These are phyloP conservation scores for Trebouxia sp. DNA, from an alignment of 139 green algal species.

Conservation along the genomic window DNA sequence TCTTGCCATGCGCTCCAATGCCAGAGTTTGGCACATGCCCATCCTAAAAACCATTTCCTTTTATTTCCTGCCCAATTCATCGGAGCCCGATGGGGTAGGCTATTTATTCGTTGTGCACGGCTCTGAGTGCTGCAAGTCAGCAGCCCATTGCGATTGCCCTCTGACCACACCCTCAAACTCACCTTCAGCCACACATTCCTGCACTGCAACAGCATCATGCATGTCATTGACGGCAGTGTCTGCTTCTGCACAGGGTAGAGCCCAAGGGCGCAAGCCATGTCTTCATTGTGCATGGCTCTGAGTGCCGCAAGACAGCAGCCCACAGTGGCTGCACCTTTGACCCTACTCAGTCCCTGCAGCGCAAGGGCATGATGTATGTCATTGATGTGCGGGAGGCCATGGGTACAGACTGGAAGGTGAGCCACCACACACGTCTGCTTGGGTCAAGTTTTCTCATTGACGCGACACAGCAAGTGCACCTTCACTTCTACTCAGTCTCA, in stretches of 20 bases:
- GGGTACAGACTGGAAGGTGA: conserved; percentile 45
- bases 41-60: no score
- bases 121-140: conserved; percentile 57
- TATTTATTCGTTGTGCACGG: conserved; percentile 88
- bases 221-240: no score
- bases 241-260: conserved; percentile 41
- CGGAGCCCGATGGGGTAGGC: conserved; percentile 64
- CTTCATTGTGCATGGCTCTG: conserved; percentile 86
- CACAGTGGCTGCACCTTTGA: conserved; percentile 60
- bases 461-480: conserved; percentile 66
- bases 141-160: no score
- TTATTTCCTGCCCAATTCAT: no score
- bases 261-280: conserved; percentile 58
- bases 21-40: no score
- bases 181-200: no score
- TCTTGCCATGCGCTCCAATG: no score
- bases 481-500: conserved; percentile 30
- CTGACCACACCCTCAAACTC: no score
- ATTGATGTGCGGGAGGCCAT: conserved; percentile 65
- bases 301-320: conserved; percentile 50
- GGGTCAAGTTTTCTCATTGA: no score
- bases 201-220: no score
- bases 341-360: not conserved
- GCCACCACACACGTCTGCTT: no score
- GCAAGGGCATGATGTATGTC: conserved; percentile 61